Evolutionary conservation across 2,329 filamentous ascomycete genomes (phyloP), one percentile per base, ranked within the genome.

Genomic region (Xylaria sp.): DNA sequence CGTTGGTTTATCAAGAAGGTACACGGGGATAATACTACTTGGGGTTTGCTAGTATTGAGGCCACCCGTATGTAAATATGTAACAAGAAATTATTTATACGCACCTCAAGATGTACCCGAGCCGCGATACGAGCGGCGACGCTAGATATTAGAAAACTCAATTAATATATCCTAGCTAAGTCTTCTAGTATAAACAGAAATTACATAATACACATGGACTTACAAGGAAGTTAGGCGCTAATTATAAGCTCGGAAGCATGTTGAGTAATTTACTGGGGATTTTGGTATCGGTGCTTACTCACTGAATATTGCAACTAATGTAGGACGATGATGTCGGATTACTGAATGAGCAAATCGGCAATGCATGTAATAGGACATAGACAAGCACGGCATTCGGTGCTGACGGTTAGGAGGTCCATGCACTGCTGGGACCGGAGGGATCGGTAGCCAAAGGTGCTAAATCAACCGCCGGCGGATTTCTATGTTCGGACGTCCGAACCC

Each of bases 401-500:
- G 40, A 44, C 57, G 26, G 54, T 23, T 48, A 33, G 38, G 65
- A 64, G 49, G 38, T n/a, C 42, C 44, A 40, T 59, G 33, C 38
- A 23, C 51, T 66, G 7, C 51, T 53, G 57, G 65, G 49, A 42
- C 61, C 58, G 58, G 63, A 63, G 62, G 40, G 59, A 38, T 59
- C 61, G 65, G 61, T 59, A 51, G 44, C 38, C 53, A 26, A 23
- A 28, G 26, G 44, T 28, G 33, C 15, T 40, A 53, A 33, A 23
- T 10, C 33, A 56, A 31, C 57, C 53, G 58, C 23, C 65, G 61
- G 68, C 66, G 66, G 69, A 66, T 71, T 66, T 71, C 69, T 71
- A 26, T 57, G 59, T 71, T 71, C 62, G 69, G 69, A 71, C 17
- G 63, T 71, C 69, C 66, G 69, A 68, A 31, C 59, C 33, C 38